phyloP scores from a whole-genome alignment of 2,329 filamentous ascomycete genomes.

The Xylariomycetidae sp. region DNA sequence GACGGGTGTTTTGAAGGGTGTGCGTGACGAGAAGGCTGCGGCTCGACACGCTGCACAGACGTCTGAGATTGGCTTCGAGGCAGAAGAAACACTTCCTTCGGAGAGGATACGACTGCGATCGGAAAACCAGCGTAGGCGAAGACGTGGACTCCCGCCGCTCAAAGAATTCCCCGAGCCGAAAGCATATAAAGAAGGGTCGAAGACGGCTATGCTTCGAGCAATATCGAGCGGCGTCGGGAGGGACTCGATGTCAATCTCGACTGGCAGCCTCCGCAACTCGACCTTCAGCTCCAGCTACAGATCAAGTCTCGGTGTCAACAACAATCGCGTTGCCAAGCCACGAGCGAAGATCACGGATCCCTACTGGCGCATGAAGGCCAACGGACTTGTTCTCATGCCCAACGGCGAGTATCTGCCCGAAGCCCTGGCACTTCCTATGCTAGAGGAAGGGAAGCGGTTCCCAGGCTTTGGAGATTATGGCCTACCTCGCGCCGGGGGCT shows the following conservation, averaged over 20 bases:
- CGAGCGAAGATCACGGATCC: slow-evolving; percentile 23
- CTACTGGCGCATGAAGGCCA: slow-evolving; percentile 32
- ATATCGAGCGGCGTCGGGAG: slow-evolving; percentile 16
- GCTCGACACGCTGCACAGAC: slow-evolving; percentile 16
- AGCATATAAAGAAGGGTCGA: slow-evolving; percentile 22
- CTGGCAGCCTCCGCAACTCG: slow-evolving; percentile 25
- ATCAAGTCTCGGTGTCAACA: slow-evolving; percentile 27
- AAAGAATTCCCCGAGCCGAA: slow-evolving; percentile 20
- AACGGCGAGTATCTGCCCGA: slow-evolving; percentile 50
- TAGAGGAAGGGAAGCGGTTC: slow-evolving; percentile 34
- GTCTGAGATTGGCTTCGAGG: slow-evolving; percentile 1
- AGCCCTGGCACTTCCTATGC: slow-evolving; percentile 40
- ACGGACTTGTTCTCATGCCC: slow-evolving; percentile 42
- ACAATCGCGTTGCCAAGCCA: slow-evolving; percentile 25
- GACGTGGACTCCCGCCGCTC: slow-evolving; percentile 20
- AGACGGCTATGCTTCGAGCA: slow-evolving; percentile 25
- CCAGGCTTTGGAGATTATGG: slow-evolving; percentile 32
- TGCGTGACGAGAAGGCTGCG: slow-evolving; percentile 20
- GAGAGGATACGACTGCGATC: slow-evolving; percentile 18
- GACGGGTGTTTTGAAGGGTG: slow-evolving; percentile 21
- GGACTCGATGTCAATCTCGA: slow-evolving; percentile 25
- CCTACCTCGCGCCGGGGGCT: slow-evolving; percentile 15
- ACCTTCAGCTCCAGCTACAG: slow-evolving; percentile 29
- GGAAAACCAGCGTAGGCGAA: slow-evolving; percentile 24
- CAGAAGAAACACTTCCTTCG: slow-evolving; percentile 8